Evolutionary conservation across 768 basidiomycete genomes (phyloP).

Genomic region (Pulveroboletus ravenelii): DNA sequence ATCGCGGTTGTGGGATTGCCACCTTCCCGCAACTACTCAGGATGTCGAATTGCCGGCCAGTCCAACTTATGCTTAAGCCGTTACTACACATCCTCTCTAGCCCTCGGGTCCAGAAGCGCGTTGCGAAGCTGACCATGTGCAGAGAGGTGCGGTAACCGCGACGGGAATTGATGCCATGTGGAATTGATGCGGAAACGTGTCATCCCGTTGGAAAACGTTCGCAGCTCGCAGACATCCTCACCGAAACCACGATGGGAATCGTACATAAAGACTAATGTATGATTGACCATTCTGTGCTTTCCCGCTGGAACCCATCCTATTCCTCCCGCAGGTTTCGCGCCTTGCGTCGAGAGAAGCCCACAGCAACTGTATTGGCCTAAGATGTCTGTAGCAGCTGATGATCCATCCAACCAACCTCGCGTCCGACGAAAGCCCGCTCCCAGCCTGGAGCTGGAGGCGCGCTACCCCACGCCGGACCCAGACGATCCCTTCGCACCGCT

Average conservation of each 20-base stretch:
- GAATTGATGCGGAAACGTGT: slow-evolving; percentile 30
- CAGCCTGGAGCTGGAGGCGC: slow-evolving; percentile 42
- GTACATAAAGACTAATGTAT: slow-evolving; percentile 26
- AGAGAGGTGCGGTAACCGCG: slow-evolving; percentile 24
- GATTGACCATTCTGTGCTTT: slow-evolving; percentile 9
- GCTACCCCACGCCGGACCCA: slow-evolving; percentile 67
- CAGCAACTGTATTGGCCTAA: slow-evolving; percentile 19
- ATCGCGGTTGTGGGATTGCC: slow-evolving; percentile 5
- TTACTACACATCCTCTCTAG: not conserved
- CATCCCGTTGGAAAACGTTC: slow-evolving; percentile 14
- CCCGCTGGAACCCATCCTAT: slow-evolving; percentile 15
- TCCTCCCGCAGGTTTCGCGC: slow-evolving; percentile 12
- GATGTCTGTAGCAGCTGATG: slow-evolving; percentile 29
- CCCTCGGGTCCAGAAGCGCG: slow-evolving; percentile 17
- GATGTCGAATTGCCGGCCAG: not conserved
- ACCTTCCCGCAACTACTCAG: not conserved
- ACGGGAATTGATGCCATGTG: slow-evolving; percentile 31
- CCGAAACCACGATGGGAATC: slow-evolving; percentile 33
- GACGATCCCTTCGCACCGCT: slow-evolving; percentile 68
- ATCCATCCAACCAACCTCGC: slow-evolving; percentile 24
- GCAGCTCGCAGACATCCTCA: slow-evolving; percentile 25
- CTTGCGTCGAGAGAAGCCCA: slow-evolving; percentile 2
- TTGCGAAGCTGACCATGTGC: slow-evolving; percentile 11
- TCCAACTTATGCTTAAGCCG: not conserved
- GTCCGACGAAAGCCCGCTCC: slow-evolving; percentile 55